Evolutionary conservation across 495 filamentous ascomycete genomes (phyloP).

Genomic region (Tuber melanosporum): DNA sequence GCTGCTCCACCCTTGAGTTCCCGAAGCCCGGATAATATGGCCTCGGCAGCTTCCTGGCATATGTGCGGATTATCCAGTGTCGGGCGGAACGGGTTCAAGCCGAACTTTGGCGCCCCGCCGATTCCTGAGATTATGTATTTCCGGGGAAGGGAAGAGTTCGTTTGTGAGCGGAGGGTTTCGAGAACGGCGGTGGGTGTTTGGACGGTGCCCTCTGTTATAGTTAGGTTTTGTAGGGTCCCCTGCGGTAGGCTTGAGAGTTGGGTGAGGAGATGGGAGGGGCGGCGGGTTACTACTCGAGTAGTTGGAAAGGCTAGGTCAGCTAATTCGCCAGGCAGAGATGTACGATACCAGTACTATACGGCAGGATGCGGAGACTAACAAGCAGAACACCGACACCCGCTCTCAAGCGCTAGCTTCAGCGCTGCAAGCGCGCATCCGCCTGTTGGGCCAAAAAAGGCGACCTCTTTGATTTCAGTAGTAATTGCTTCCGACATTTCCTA

Average conservation of each 20-base stretch:
- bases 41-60: constrained; percentile 23
- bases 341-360: too few relatives aligned
- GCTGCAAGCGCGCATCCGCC: constrained; percentile 48
- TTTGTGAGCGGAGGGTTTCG: constrained; percentile 34
- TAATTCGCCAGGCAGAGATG: constrained; percentile 40
- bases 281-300: constrained; percentile 42
- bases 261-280: constrained; percentile 51
- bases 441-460: constrained; percentile 53
- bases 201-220: constrained; percentile 47
- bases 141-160: neutral
- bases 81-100: constrained; percentile 30
- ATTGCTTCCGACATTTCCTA: neutral
- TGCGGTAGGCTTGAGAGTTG: constrained; percentile 43
- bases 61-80: constrained; percentile 27
- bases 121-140: constrained; percentile 44
- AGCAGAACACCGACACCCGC: constrained; percentile 45
- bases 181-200: constrained; percentile 44
- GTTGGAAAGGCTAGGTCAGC: constrained; percentile 47
- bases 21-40: constrained; percentile 40
- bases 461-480: constrained; percentile 12
- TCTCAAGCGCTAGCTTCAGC: constrained; percentile 46
- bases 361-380: constrained; percentile 18
- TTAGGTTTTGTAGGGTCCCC: constrained; percentile 43
- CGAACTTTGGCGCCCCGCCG: constrained; percentile 40
- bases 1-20: constrained; percentile 8